A percentile compares a stretch with the other conserved stretches of the same genome.
Conservation (phyloP, 148 eudicot species). For the Rhododendron simsii region DNA sequence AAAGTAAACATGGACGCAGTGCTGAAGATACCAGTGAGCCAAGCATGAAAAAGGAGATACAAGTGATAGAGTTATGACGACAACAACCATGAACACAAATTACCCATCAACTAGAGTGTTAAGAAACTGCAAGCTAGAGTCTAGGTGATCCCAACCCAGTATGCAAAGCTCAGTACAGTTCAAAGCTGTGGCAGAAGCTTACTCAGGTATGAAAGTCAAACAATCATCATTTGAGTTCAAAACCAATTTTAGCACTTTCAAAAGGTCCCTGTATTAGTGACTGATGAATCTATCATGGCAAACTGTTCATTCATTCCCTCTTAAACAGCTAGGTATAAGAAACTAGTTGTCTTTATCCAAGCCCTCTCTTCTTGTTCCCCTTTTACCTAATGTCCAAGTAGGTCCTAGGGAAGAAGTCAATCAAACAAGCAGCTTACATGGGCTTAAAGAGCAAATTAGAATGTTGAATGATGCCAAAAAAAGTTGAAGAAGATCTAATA, state of each 20-base stretch:
- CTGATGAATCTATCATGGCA: not conserved
- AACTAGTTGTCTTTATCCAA: not conserved
- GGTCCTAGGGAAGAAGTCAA: not conserved
- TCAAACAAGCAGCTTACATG: not conserved
- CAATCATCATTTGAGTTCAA: not conserved
- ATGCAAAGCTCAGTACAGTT: not conserved
- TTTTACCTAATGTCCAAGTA: not conserved
- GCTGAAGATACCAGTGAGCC: not conserved
- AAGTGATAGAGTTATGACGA: not conserved
- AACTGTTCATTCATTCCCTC: not conserved
- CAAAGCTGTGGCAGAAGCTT: not conserved
- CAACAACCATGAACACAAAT: not conserved
- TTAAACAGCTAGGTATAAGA: not conserved
- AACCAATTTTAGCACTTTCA: not conserved
- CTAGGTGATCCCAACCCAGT: not conserved
- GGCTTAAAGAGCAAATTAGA: not conserved
- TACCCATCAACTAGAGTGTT: not conserved
- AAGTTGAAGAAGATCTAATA: not conserved
- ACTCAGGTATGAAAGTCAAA: not conserved
- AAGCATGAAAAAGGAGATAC: not conserved
- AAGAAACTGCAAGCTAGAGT: not conserved
- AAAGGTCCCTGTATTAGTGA: not conserved
- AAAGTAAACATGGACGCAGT: not conserved
- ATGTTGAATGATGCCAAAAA: not conserved
- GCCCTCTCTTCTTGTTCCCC: not conserved